A percentile compares a stretch with the other conserved stretches of the same genome.
Evolutionary conservation across 108 stramenopile genomes (phyloP).

Genomic region (Fragilariopsis cylindrus): DNA sequence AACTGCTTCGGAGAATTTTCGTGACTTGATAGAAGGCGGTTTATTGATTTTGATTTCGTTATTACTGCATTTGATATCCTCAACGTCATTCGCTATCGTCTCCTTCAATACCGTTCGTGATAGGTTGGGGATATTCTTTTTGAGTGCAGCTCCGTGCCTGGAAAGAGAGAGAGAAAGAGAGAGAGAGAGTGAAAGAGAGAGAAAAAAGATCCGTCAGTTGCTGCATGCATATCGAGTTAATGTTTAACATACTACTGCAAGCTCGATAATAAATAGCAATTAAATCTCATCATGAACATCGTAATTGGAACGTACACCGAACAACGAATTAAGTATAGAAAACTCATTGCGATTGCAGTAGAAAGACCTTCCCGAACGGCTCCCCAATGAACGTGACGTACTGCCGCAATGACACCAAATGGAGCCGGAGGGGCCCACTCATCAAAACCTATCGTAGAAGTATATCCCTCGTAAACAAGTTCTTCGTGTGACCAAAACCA

Average conservation of each 20-base stretch:
- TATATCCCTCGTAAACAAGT: slow-evolving; percentile 41
- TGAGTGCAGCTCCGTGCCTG: slow-evolving; percentile 54
- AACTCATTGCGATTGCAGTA: slow-evolving; percentile 41
- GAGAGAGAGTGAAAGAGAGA: slow-evolving; percentile 32
- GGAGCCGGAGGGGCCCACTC: slow-evolving; percentile 28
- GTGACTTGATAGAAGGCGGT: slow-evolving; percentile 17
- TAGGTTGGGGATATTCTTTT: slow-evolving; percentile 43
- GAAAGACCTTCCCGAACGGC: slow-evolving; percentile 40
- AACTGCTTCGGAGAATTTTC: slow-evolving; percentile 35
- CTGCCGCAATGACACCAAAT: slow-evolving; percentile 16
- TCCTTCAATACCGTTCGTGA: slow-evolving; percentile 19
- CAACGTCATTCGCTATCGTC: neutral
- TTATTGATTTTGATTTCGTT: neutral
- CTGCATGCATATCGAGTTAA: too few species aligned
- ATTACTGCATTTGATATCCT: neutral
- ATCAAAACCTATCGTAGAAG: slow-evolving; percentile 8
- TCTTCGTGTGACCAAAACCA: slow-evolving; percentile 69
- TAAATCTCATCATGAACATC: neutral
- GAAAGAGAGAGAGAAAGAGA: slow-evolving; percentile 39
- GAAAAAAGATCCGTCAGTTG: neutral
- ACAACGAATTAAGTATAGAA: slow-evolving; percentile 44
- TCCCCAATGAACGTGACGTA: slow-evolving; percentile 32
- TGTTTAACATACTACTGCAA: too few species aligned
- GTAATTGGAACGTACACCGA: slow-evolving; percentile 22
- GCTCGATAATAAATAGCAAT: too few species aligned